Base-by-base conservation (phyloP, 1,284 basidiomycete genomes). In the Tylopilus sp. region DNA sequence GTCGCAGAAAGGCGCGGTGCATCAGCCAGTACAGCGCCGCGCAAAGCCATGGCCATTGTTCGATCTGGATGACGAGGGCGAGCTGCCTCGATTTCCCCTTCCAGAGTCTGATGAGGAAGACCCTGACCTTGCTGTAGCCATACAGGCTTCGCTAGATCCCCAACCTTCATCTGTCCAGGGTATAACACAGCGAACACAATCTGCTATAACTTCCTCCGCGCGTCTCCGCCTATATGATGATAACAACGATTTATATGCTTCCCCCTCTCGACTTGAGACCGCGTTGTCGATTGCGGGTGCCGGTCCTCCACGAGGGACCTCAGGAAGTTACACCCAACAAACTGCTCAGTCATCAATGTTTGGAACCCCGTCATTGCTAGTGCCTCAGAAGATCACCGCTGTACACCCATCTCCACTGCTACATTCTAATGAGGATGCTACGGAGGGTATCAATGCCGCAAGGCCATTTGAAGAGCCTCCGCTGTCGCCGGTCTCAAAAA, bases 261-360 rank as follows among this genome's bases (percentile, higher is more conserved):
- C 78, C 8, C 76, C 75, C 0, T 79, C 73, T 29, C 73, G 82
- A 19, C 66, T 88, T 19, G 79, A 81, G 55, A 85, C 82, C 1
- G 81, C 77, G 1, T 64, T 88, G 26, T 74, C 82, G 10, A 79
- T 87, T 37, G 86, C 77, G 6, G 79, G 79, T 46, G 73, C 81
- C 11, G 72, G 72, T 10, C 71, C 73, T 19, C 63, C 65, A 23
- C 72, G 66, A 21, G 60, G 58, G 11, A 57, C 54, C n/a, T 52
- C 57, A 2, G 54, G 55, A 30, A 48, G 23, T 26, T 47, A 49
- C 35, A 15, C 42, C 36, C 54, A 51, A 36, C 53, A 48, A 33
- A 35, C 41, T 8, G 44, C 41, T 28, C 53, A 46, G 35, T 6
- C 51, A 36, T 54, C 66, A 10, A 40, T 64, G 8, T 76, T 77